Conservation (phyloP, 306 rosid genomes). For the Adenanthera pavonina region DNA sequence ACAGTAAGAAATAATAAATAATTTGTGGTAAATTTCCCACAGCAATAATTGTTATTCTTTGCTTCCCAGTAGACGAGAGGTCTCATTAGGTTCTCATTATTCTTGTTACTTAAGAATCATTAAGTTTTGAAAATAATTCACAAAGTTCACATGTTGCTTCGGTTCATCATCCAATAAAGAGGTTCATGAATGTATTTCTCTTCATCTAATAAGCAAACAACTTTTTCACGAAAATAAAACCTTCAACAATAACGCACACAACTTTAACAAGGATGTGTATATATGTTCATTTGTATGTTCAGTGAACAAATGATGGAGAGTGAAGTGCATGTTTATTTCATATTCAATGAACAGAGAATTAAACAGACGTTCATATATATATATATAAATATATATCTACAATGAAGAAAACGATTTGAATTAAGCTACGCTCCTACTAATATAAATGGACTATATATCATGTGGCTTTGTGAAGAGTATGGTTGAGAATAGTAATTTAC, state of each 20-base stretch:
- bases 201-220: too few species aligned
- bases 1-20: not conserved
- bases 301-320: not conserved
- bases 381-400: too few species aligned
- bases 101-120: not conserved
- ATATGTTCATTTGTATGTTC: not conserved
- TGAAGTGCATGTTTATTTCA: not conserved
- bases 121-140: not conserved
- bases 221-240: too few species aligned
- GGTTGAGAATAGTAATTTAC: too few species aligned
- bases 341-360: not conserved
- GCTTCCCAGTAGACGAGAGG: not conserved
- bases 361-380: not conserved
- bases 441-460: too few species aligned
- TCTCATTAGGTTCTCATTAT: not conserved
- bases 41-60: not conserved
- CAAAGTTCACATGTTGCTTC: not conserved
- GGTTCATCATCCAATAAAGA: not conserved
- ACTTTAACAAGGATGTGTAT: not conserved
- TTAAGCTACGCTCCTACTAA: too few species aligned
- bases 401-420: too few species aligned
- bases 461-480: too few species aligned
- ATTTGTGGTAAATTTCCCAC: not conserved
- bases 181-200: not conserved
- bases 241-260: too few species aligned